Percentiles rank a stretch among this genome's conserved stretches.
Conservation (phyloP, 371 early-diverging fungal species). For the Apophysomyces sp. region DNA sequence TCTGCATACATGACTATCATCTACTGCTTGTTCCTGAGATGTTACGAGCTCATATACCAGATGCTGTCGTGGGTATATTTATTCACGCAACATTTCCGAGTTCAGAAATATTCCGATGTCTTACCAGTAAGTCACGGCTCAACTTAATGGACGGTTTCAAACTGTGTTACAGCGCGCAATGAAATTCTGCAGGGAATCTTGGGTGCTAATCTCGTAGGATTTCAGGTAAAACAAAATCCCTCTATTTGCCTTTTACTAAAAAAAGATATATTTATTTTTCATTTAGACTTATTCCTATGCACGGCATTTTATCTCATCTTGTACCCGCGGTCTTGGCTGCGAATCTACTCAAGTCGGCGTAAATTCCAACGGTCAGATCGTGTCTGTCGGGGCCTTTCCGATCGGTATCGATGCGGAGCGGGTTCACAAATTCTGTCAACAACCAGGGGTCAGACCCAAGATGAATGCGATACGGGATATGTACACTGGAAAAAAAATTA, state of each 20-base stretch:
- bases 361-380: constrained; percentile 69
- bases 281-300: constrained; percentile 90
- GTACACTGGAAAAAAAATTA: constrained; percentile 91
- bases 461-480: constrained; percentile 78
- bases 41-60: constrained; percentile 63
- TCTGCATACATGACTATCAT: constrained; percentile 99
- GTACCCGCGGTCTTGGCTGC: constrained; percentile 87
- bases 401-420: constrained; percentile 94
- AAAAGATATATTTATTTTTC: not conserved
- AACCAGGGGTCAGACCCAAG: constrained; percentile 64
- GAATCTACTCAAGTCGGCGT: constrained; percentile 89
- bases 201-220: constrained; percentile 89
- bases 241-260: not conserved
- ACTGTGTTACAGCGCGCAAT: constrained; percentile 62
- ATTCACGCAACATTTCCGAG: constrained; percentile 99
- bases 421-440: constrained; percentile 42
- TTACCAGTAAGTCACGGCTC: constrained; percentile 64
- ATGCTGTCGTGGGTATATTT: constrained; percentile 98
- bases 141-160: too few relatives aligned
- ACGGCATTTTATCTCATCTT: constrained; percentile 93
- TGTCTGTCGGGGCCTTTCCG: constrained; percentile 90
- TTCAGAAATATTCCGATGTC: constrained; percentile 87
- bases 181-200: constrained; percentile 92
- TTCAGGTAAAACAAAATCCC: constrained; percentile 61
- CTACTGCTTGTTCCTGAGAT: constrained; percentile 95